Evolutionary conservation across 306 rosid species (phyloP).

Genomic region (Cyamopsis tetragonoloba): DNA sequence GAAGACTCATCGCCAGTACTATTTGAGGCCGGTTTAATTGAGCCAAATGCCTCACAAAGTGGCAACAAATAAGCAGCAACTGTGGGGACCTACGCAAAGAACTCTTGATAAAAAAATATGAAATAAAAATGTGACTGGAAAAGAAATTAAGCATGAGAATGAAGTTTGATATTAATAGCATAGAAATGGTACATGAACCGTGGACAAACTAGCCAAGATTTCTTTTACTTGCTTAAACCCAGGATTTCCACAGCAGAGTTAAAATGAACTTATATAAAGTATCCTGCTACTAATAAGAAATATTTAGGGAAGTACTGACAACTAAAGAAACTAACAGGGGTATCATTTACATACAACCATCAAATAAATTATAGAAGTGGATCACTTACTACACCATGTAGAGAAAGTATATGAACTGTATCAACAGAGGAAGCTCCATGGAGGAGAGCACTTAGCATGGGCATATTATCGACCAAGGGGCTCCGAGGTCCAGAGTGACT

Average conservation of each 20-base stretch:
- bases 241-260: not conserved
- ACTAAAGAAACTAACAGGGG: conserved; percentile 10
- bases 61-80: conserved; percentile 68
- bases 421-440: conserved; percentile 56
- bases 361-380: conserved; percentile 4
- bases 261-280: conserved; percentile 16
- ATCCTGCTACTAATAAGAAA: not conserved
- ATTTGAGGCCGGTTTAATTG: conserved; percentile 46
- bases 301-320: not conserved
- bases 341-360: not conserved
- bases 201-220: not conserved
- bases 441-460: conserved; percentile 61
- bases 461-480: conserved; percentile 52
- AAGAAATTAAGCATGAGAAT: conserved; percentile 1
- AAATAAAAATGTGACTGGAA: conserved; percentile 15
- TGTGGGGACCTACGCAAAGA: conserved; percentile 57
- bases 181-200: not conserved
- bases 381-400: conserved; percentile 71
- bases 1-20: conserved; percentile 50
- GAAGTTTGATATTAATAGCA: not conserved
- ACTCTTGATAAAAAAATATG: conserved; percentile 18
- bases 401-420: conserved; percentile 63
- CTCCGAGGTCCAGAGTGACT: conserved; percentile 46
- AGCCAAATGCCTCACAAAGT: conserved; percentile 79
- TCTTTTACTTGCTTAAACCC: not conserved